Evolutionary conservation across 768 basidiomycete species (phyloP), one percentile per base, ranked within the genome.

Genomic region (Pleurotus ostreatus): DNA sequence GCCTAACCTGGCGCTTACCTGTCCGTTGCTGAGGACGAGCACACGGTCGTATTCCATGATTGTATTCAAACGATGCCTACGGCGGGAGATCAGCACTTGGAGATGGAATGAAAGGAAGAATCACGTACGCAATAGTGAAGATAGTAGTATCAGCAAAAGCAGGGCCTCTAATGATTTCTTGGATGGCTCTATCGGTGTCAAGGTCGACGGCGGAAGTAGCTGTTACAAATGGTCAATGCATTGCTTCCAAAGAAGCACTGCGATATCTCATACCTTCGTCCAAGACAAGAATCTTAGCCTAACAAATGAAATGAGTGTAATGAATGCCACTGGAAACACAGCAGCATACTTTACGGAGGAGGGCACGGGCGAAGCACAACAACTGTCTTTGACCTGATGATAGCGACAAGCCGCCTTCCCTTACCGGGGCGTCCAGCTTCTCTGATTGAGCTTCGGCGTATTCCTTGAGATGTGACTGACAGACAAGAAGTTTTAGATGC

Each of bases 201-300:
- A 94, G 74, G 68, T 95, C 94, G 49, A 95, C 92, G 16, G 92
- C 92, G 38, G 87, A 91, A 4, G 92, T 95, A 2, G 92, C 90
- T 89, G 58, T 12, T 37, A 5, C 51, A 48, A 23, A 55, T 59
- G 18, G 15, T 23, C 38, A 18, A 59, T 30, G 30, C 11, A 11
- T 34, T 34, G 11, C 54, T 55, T 26, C 53, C 43, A 55, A 62
- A 39, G 25, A 46, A 45, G 11, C 48, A 53, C 8, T 45, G 57
- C 34, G 30, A 48, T 41, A 20, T 22, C 15, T 37, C 62, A 60
- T 63, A 83, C 88, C 91, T 82, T 98, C 95, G 65, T 97, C 95
- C n/a, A 98, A 75, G 0, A 97, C 91, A 5, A 98, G 76, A 38
- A 97, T 87, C 70, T 87, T 94, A 15, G 90, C 84, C 83, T 88